Base-by-base conservation (phyloP, 2,329 filamentous ascomycete genomes). In the Orbilia blumenaviensis region DNA sequence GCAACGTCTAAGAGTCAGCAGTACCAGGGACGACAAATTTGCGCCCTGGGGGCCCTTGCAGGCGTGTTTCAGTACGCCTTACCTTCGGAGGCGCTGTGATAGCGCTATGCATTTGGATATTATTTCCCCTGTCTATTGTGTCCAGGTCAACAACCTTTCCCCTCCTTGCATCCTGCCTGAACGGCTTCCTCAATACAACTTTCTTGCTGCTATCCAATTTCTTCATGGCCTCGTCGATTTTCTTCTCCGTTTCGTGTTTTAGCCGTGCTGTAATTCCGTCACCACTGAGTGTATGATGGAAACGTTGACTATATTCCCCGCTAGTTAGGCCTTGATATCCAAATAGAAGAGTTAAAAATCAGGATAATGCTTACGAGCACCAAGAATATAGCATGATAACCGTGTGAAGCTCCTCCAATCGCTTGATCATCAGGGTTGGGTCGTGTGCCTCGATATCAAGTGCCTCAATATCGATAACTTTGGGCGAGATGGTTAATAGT, bases 381-480 rank as follows among this genome's bases (percentile, higher is more conserved):
- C 95, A 99, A 1, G 96, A 86, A 81, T 98, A 99, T 52, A 94
- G 84, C 48, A 94, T 92, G 38, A 99, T 85, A 27, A 89, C 86
- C 80, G 92, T 92, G 84, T 99, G 95, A 14, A 99, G 86, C 2
- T 84, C 82, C 82, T 99, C 95, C 18, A 98, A 85, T 7, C 85
- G 83, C 66, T 85, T 84, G 9, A 99, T 84, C 82, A 63, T 86
- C 83, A 12, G 83, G 82, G 0, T 82, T 81, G 0, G 83, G 81
- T 80, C 82, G 6, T 82, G 77, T 1, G 82, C 73, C 2, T 36
- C 25, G 4, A 78, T 74, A 76, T 97, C 92, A 2, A 98, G 86
- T 1, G 91, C 82, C 78, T 94, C 90, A 0, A 99, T 84, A 23
- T 91, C 86, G 5, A 98, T 44, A 10, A 38, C 52, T 1, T 56